Percentiles rank a stretch among this genome's conserved stretches.
These are phyloP conservation scores for Pyrenochaeta sp. DNA, from an alignment of 2,329 filamentous ascomycete species.

Conservation along the genomic window DNA sequence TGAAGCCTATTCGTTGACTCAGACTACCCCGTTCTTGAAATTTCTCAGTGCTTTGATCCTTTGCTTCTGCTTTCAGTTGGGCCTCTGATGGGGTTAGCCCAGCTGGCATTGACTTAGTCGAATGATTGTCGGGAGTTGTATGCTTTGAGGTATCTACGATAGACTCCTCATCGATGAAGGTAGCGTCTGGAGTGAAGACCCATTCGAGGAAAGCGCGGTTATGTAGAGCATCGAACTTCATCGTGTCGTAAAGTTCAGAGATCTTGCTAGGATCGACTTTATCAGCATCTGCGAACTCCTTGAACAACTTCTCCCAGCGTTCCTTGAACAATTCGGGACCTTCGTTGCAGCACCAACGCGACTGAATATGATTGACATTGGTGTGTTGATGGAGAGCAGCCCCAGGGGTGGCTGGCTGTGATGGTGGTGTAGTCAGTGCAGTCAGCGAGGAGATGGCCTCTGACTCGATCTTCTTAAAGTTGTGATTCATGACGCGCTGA, in stretches of 20 bases:
- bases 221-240: constrained; percentile 99
- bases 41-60: constrained; percentile 52
- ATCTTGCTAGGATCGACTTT: constrained; percentile 99
- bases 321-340: constrained; percentile 95
- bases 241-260: constrained; percentile 97
- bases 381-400: constrained; percentile 49
- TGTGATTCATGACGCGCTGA: constrained; percentile 91
- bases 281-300: constrained; percentile 94
- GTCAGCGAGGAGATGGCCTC: constrained; percentile 70
- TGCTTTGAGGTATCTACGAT: constrained; percentile 47
- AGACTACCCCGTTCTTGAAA: constrained; percentile 47
- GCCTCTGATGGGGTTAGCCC: constrained; percentile 46
- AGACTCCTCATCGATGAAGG: constrained; percentile 73
- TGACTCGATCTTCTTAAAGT: constrained; percentile 81
- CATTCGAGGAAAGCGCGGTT: constrained; percentile 97
- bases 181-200: constrained; percentile 89
- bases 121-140: constrained; percentile 33
- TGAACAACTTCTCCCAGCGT: constrained; percentile 97
- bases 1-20: constrained; percentile 61
- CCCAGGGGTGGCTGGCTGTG: constrained; percentile 46
- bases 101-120: constrained; percentile 33
- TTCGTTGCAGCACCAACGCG: constrained; percentile 95
- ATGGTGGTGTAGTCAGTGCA: constrained; percentile 42
- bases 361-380: constrained; percentile 69
- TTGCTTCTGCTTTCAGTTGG: constrained; percentile 32